A percentile compares a stretch with the other conserved stretches of the same genome.
phyloP scores from a whole-genome alignment of 2,329 filamentous ascomycete species.

The Apiospora koreana region DNA sequence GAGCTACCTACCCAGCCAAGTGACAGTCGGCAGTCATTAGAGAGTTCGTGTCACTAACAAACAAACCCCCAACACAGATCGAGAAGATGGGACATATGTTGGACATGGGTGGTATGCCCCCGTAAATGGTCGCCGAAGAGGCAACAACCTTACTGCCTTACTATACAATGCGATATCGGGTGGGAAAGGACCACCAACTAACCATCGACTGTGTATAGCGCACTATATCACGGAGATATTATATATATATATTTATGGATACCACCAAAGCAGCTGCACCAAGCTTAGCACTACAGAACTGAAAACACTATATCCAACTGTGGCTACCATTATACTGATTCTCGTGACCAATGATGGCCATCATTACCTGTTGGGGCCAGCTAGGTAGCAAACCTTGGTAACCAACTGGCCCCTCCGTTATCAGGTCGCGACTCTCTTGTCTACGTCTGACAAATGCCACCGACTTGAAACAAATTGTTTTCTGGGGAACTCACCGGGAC shows the following conservation, averaged over 20 bases:
- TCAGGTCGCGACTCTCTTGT: background rate
- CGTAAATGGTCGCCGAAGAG: conserved; percentile 11
- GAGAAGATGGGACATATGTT: conserved; percentile 87
- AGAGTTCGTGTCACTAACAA: conserved; percentile 15
- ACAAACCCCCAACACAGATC: conserved; percentile 54
- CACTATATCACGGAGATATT: background rate
- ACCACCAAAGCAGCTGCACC: background rate
- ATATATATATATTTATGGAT: background rate
- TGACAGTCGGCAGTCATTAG: too few relatives aligned
- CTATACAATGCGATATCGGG: background rate
- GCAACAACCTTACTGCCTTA: background rate
- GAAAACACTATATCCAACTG: background rate
- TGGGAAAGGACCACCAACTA: background rate
- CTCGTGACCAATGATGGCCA: background rate
- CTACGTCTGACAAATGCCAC: background rate
- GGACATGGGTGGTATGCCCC: conserved; percentile 47
- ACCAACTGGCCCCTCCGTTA: background rate
- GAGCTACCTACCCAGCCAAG: too few relatives aligned
- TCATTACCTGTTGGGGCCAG: too few relatives aligned
- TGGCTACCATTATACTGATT: background rate
- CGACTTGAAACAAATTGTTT: background rate
- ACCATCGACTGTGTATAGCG: background rate
- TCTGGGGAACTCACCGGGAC: background rate
- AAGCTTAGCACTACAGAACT: background rate
- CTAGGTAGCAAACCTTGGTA: background rate